Evolutionary conservation across 805 yeast genomes (phyloP), one percentile per base, ranked within the genome.

Genomic region (Pichia nanzhaoensis): DNA sequence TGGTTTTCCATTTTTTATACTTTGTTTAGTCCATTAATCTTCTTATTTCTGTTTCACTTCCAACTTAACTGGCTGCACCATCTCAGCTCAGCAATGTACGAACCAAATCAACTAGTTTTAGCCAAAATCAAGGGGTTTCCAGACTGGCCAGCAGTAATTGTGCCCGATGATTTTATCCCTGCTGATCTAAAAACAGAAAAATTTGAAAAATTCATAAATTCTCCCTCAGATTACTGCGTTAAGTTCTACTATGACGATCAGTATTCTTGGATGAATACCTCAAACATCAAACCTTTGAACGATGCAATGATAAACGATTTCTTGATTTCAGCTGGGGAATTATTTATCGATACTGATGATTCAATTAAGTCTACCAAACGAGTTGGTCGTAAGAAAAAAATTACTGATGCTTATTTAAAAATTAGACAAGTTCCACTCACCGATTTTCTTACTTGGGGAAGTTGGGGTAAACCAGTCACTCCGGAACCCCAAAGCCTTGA

Each of bases 141-240:
- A 2, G 83, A 90, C 35, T 87, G 96, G 96, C 96, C 96, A 0
- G 89, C 90, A 2, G 80, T 86, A 78, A 79, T 85, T 4, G 73
- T 86, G 4, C 82, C 80, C 1, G 74, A 68, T 48, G 70, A 72
- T 16, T 61, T 76, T 7, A 68, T 86, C 5, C 93, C 95, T 0
- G 75, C 67, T 18, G 66, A 71, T 52, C 75, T 85, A 24, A 72
- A 69, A 49, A 74, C 70, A 46, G 85, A 87, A 14, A 75, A 75
- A 52, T 51, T 64, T 18, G 53, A 64, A 28, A 57, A 61, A 37
- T 51, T 51, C 30, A n/a, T 38, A 19, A 19, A 27, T 12, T 46
- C 50, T 6, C 44, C 40, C 17, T 36, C 51, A 16, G 42, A 54
- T n/a, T 45, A 35, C 19, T 84, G 64, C 53, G 88, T 84, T 14